A percentile compares a stretch with the other conserved stretches of the same genome.
phyloP scores from a whole-genome alignment of 2,329 filamentous ascomycete species.

The Nothophoma quercina region DNA sequence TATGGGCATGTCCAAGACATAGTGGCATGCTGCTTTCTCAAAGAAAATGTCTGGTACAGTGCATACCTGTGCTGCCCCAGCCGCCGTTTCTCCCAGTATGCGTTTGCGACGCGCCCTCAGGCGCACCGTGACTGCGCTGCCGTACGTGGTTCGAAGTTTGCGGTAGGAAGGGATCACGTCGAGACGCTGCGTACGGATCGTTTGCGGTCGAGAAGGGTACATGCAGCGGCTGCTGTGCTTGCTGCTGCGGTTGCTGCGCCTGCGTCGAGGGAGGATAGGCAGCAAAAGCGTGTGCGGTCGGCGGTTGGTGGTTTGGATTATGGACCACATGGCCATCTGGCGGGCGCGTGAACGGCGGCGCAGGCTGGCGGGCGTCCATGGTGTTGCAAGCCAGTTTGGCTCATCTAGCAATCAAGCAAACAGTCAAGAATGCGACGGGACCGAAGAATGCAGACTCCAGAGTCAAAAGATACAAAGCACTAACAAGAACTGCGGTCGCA shows the following conservation, averaged over 20 bases:
- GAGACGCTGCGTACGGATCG: constrained; percentile 57
- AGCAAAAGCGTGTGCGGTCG: constrained; percentile 35
- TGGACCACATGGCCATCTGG: constrained; percentile 55
- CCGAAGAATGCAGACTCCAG: constrained; percentile 7
- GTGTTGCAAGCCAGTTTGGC: constrained; percentile 18
- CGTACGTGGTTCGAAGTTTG: constrained; percentile 45
- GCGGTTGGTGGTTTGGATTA: constrained; percentile 63
- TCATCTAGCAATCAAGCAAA: constrained; percentile 20
- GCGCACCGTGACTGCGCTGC: constrained; percentile 51
- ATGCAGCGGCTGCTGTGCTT: constrained; percentile 46
- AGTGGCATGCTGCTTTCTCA: constrained; percentile 8
- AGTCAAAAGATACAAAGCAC: too few relatives aligned
- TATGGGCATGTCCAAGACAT: constrained; percentile 14
- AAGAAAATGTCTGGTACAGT: constrained; percentile 16
- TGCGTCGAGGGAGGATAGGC: constrained; percentile 47
- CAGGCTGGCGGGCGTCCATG: constrained; percentile 50
- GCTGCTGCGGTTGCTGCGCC: constrained; percentile 32
- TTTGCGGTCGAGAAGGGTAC: constrained; percentile 51
- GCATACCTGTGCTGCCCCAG: constrained; percentile 51
- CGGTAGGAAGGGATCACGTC: constrained; percentile 57
- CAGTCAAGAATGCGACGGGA: constrained; percentile 1
- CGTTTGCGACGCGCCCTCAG: constrained; percentile 34
- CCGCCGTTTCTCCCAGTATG: constrained; percentile 42
- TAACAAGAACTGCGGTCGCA: neutral
- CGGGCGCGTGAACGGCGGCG: constrained; percentile 49